Evolutionary conservation across 2,329 filamentous ascomycete species (phyloP), one percentile per base, ranked within the genome.

Genomic region (Verticillium nubilum): DNA sequence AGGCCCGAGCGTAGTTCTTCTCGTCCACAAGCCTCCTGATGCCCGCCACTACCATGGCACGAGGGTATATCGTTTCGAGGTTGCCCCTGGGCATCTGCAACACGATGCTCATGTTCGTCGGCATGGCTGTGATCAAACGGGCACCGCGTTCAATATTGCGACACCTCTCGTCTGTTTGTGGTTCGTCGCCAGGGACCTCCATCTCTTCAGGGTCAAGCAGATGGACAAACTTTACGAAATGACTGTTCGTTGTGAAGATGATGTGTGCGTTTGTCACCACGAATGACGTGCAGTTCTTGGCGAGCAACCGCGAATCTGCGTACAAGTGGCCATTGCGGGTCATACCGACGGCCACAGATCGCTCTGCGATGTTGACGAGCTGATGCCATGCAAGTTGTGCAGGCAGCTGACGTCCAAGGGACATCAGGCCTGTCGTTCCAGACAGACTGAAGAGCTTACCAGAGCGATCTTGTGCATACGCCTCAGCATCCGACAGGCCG

Each of bases 51-150:
- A 99, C 94, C 75, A 99, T 88, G 15, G 94, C 94, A 61, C 95
- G 85, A 17, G 95, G 95, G 69, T 88, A 98, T 56, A 98, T 93
- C 0, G 94, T 98, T 74, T 99, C 95, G 1, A 98, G 77, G 66
- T 99, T 99, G 23, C 95, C 95, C 67, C 95, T 84, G 1, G 95
- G 95, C 91, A 97, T 97, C 72, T 99, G 95, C 3, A 99, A 79
- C 0, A 96, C 85, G 9, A 99, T 79, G 58, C 87, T 90, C 75
- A 96, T 95, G 47, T 86, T 89, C 3, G 91, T 91, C 1, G 95
- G 94, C 73, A 97, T 93, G 28, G 92, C 92, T 1, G 91, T 95
- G 25, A 99, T 87, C 15, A 99, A 82, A 55, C 86, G 87, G 3
- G 90, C 92, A 17, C 95, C 95, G 64, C 95, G 86, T 73, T 99